Percentiles rank a stretch among this genome's conserved stretches.
Conservation (phyloP, 2,329 filamentous ascomycete species). For the Thielaviopsis cerberus region DNA sequence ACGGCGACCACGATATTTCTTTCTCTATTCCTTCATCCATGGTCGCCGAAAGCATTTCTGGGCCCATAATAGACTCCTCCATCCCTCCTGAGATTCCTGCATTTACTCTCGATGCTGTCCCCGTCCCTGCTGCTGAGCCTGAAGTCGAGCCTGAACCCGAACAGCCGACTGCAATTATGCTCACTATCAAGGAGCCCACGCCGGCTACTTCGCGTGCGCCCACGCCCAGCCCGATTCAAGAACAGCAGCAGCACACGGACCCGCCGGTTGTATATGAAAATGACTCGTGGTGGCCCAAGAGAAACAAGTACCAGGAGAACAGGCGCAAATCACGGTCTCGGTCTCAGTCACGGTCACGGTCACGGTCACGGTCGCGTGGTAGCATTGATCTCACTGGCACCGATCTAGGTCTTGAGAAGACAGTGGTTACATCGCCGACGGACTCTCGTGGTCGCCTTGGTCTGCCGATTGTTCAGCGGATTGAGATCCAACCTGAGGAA, state of each 20-base stretch:
- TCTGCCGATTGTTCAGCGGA: background rate
- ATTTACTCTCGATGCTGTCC: background rate
- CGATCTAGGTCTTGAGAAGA: background rate
- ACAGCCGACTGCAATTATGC: background rate
- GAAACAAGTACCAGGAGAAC: conserved; percentile 2
- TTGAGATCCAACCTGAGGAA: background rate
- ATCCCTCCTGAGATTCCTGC: background rate
- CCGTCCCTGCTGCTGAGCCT: background rate
- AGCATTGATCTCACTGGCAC: background rate
- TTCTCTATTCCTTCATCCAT: conserved; percentile 10
- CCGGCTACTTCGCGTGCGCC: conserved; percentile 7
- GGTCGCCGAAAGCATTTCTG: conserved; percentile 9
- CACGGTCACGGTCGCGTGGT: conserved; percentile 1
- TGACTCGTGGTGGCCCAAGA: conserved; percentile 8
- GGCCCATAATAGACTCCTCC: background rate
- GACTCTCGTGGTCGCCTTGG: conserved; percentile 4
- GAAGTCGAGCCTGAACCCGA: background rate
- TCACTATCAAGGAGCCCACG: conserved; percentile 10
- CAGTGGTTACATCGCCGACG: conserved; percentile 4
- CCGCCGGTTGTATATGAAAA: conserved; percentile 6
- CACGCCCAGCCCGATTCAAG: background rate
- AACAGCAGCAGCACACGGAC: background rate
- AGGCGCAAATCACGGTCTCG: conserved; percentile 2
- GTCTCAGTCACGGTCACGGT: conserved; percentile 4
- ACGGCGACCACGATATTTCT: conserved; percentile 2